Base-by-base conservation (phyloP, 768 basidiomycete genomes). In the Jaapia argillacea region DNA sequence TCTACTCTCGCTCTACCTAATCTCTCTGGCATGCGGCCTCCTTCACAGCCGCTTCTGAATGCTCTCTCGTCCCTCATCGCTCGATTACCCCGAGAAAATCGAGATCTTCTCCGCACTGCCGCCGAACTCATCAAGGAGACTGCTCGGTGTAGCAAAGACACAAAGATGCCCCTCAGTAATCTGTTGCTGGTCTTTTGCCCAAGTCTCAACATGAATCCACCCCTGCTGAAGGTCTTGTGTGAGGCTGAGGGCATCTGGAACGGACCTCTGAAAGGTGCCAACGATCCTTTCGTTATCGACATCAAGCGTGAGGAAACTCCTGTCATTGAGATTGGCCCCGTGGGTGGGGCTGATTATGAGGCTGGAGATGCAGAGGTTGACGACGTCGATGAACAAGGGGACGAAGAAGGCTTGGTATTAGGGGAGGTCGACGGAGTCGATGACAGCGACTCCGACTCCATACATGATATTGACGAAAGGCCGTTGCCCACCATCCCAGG, bases 81-180 rank as follows among this genome's bases (percentile, higher is more conserved):
- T 13, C 73, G 75, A 46, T 67, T 97, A 0, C 91, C 92, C 0
- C 62, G 61, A 47, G 88, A 89, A 58, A 89, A 92, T 53, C 74
- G 80, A 44, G 90, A 91, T 57, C 68, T 94, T n/a, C 67, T 93
- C 27, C 70, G 75, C 38, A 93, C 89, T 10, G 78, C 94, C 20
- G 74, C 79, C 39, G 81, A 88, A 51, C 69, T 96, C 27, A 84
- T 94, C 50, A 77, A 74, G 36, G 77, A 74, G 35, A 92, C 89
- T 12, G 78, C 86, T 0, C 68, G 66, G 44, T 71, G 75, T 48
- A 70, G 71, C 53, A 72, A 71, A 49, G 75, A 78, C 53, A 97
- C 90, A 26, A 89, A 88, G 64, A 97, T 97, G 92, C 88, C 90
- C 2, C 61, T 96, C 50, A 83, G 83, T 58, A 96, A 96, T 54